Conservation (phyloP, 345 rosid genomes). For the Melaleuca alternifolia region DNA sequence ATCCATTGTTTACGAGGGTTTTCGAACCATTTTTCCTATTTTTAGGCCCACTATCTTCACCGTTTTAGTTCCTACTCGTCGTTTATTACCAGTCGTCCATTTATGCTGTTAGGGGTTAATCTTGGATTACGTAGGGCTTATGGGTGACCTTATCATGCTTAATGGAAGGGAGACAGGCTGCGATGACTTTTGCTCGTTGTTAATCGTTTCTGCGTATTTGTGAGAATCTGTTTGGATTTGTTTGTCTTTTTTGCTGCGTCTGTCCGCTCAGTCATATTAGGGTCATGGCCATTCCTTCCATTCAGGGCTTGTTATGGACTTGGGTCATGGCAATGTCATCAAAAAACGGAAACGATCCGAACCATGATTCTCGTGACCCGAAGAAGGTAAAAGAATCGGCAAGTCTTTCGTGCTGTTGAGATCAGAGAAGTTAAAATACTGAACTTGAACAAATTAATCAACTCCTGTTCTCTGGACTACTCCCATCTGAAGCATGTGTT, state of each 20-base stretch:
- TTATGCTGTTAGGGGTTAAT: not conserved
- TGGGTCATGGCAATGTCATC: not conserved
- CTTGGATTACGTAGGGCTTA: not conserved
- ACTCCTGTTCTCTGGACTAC: not conserved
- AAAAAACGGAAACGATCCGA: not conserved
- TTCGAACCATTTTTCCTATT: not conserved
- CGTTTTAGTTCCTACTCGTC: not conserved
- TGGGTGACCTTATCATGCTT: not conserved
- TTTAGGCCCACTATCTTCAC: not conserved
- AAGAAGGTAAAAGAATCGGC: no score
- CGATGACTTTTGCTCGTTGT: not conserved
- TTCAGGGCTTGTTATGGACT: not conserved
- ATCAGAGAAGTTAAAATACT: not conserved
- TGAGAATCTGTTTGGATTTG: not conserved
- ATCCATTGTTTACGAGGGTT: not conserved
- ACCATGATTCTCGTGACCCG: not conserved
- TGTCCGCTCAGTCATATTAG: not conserved
- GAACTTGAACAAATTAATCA: not conserved
- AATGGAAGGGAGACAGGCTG: not conserved
- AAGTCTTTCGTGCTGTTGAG: not conserved
- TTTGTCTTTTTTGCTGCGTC: not conserved
- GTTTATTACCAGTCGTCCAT: not conserved
- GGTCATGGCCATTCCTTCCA: not conserved
- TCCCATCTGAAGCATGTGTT: not conserved
- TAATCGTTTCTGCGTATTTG: not conserved